Evolutionary conservation across 805 yeast genomes (phyloP).

Genomic region (Scheffersomyces amazonensis): DNA sequence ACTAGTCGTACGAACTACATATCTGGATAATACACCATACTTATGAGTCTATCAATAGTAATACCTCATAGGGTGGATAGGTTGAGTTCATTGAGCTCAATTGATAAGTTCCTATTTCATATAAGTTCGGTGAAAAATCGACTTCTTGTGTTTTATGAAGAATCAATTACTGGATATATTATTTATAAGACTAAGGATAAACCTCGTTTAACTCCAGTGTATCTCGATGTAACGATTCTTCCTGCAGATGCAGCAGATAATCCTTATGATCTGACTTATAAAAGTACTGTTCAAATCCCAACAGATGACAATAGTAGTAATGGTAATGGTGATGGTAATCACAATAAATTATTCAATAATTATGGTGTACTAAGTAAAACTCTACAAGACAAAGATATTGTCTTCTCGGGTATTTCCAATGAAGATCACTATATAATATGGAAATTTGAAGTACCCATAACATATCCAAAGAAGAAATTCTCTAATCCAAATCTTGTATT

Average conservation of each 20-base stretch:
- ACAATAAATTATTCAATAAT: constrained; percentile 1
- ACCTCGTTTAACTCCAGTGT: constrained; percentile 5
- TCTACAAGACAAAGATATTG: neutral
- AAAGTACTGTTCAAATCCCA: neutral
- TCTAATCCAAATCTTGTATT: constrained; percentile 22
- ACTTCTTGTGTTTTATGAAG: constrained; percentile 24
- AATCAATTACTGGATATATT: constrained; percentile 24
- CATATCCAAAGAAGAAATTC: constrained; percentile 29
- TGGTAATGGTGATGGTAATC: neutral
- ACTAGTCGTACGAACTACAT: too few species aligned
- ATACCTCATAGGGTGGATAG: constrained; percentile 4
- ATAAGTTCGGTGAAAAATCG: neutral
- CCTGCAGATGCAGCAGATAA: constrained; percentile 12
- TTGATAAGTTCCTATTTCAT: constrained; percentile 2
- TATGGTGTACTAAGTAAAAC: constrained; percentile 3
- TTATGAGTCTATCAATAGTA: constrained; percentile 7
- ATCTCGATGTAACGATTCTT: constrained; percentile 17
- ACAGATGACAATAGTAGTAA: neutral
- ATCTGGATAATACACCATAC: neutral
- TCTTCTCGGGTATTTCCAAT: neutral
- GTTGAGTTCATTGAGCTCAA: neutral
- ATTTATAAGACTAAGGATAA: constrained; percentile 11
- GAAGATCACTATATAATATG: constrained; percentile 17
- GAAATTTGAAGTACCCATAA: constrained; percentile 26
- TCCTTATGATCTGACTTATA: neutral